Conservation (phyloP, 331 rosid species). For the Quercus tomentella region DNA sequence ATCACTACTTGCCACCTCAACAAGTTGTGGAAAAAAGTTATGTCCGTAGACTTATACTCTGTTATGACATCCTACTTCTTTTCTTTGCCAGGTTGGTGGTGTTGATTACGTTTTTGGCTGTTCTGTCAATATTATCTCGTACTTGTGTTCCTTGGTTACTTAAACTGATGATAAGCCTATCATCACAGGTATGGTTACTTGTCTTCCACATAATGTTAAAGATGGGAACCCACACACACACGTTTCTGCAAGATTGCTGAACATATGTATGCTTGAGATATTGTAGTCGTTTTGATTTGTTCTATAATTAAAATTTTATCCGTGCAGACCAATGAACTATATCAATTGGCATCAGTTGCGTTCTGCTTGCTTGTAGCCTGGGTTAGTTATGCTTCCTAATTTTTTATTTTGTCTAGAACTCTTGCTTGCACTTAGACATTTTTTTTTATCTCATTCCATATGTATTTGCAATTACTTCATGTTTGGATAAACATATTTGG, state of each 20-base stretch:
- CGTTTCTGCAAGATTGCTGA: background rate
- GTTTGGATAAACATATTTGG: background rate
- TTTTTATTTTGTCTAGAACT: conserved; percentile 1
- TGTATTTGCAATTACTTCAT: background rate
- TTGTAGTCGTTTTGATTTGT: conserved; percentile 1
- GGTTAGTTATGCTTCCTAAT: conserved; percentile 51
- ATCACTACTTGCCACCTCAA: background rate
- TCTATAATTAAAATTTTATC: conserved; percentile 11
- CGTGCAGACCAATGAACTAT: conserved; percentile 87
- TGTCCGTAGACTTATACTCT: background rate
- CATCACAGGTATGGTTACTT: conserved; percentile 65
- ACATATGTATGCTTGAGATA: background rate
- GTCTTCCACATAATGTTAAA: conserved; percentile 5
- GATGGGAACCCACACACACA: background rate
- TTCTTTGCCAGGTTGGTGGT: conserved; percentile 59
- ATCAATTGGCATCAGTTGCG: conserved; percentile 91
- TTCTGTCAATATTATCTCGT: conserved; percentile 69
- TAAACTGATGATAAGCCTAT: conserved; percentile 92
- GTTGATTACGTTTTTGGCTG: conserved; percentile 61
- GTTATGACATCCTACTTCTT: conserved; percentile 5
- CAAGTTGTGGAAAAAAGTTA: no score
- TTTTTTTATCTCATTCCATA: background rate
- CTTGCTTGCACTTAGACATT: background rate
- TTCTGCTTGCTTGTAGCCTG: conserved; percentile 93
- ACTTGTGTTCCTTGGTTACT: conserved; percentile 93